phyloP scores from a whole-genome alignment of 139 green algal species.

The Monoraphidium neglectum region DNA sequence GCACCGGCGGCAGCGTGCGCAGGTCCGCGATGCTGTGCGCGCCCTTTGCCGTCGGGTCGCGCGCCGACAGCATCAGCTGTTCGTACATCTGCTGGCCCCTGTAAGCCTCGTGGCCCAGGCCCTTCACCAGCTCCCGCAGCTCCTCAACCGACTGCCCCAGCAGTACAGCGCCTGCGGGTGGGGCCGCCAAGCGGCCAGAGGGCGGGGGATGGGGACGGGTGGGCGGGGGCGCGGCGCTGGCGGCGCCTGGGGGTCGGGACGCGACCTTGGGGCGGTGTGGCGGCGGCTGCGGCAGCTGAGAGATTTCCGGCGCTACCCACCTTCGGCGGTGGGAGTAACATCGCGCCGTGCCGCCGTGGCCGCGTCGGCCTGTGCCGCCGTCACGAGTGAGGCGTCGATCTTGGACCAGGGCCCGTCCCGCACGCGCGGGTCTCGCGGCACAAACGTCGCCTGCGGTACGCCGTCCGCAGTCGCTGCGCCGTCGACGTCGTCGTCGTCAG shows the following conservation, averaged over 20 bases:
- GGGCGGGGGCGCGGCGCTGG: background rate
- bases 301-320: background rate
- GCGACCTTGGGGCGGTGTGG: too few species aligned
- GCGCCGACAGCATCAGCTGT: slow-evolving; percentile 25
- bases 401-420: slow-evolving; percentile 44
- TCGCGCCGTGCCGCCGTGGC: background rate
- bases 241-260: too few species aligned
- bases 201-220: background rate
- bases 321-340: background rate
- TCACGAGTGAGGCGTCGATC: slow-evolving; percentile 33
- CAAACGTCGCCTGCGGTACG: slow-evolving; percentile 38
- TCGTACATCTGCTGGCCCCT: slow-evolving; percentile 61
- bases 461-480: too few species aligned
- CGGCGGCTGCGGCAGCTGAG: too few species aligned
- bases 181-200: background rate
- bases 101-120: slow-evolving; percentile 38
- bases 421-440: slow-evolving; percentile 46
- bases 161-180: slow-evolving; percentile 1
- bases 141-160: slow-evolving; percentile 46
- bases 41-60: background rate
- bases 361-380: slow-evolving; percentile 26
- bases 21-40: background rate
- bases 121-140: slow-evolving; percentile 39
- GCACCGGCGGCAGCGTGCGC: background rate
- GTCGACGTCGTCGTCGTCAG: too few species aligned